Base-by-base conservation (phyloP, 2,329 filamentous ascomycete species). In the Dendrostoma leiphaemia region DNA sequence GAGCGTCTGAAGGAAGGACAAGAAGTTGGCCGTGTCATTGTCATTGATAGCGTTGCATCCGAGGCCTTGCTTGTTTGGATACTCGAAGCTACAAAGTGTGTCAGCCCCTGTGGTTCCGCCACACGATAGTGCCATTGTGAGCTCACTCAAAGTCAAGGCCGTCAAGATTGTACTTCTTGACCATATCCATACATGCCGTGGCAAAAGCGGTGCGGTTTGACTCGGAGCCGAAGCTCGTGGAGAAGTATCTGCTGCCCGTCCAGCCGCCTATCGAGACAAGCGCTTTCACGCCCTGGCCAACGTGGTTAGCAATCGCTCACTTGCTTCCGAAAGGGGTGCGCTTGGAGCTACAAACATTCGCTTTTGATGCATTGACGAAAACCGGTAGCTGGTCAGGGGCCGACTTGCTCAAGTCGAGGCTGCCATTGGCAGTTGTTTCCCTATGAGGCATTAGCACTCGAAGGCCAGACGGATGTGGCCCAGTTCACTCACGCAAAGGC, bases 41-140 rank as follows among this genome's bases (percentile, higher is more conserved):
- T 19, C 15, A 41, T 51, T 59, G 51, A 60, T 54, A 46, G 51
- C 41, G 9, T 46, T 53, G 50, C 50, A 53, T 7, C 49, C 41
- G n/a, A 53, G 50, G 83, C 74, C 48, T 75, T 81, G 8, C 79
- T 82, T 53, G 84, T 75, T 2, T 48, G 60, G 60, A 48, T 62
- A 63, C 29, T 63, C 61, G n/a, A 41, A 61, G 48, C 38, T 43
- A 23, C 29, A 6, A 31, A 31, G 13, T 7, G 29, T 31, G 29
- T 31, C 29, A 31, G n/a, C n/a, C n/a, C n/a, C n/a, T n/a, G n/a
- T n/a, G n/a, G n/a, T n/a, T n/a, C n/a, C n/a, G n/a, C n/a, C n/a
- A n/a, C n/a, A n/a, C n/a, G n/a, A n/a, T n/a, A n/a, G n/a, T n/a
- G n/a, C n/a, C n/a, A n/a, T n/a, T n/a, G n/a, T n/a, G 21, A 21